phyloP scores from a whole-genome alignment of 768 basidiomycete genomes.

The Panaeolus papilionaceus region DNA sequence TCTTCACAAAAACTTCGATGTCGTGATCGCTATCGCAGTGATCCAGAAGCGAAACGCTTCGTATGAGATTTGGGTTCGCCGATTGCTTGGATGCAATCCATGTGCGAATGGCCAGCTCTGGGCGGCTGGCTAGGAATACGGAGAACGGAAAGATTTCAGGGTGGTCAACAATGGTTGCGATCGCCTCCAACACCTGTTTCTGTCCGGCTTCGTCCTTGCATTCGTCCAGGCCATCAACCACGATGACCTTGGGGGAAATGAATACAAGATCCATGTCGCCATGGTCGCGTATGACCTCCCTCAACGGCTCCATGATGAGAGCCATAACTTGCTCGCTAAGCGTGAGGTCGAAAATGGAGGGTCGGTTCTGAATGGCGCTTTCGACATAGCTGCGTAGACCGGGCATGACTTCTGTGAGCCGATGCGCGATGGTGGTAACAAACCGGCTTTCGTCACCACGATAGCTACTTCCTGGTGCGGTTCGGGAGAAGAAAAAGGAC shows the following conservation, averaged over 20 bases:
- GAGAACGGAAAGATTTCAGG: neutral
- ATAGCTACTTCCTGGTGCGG: slow-evolving; percentile 19
- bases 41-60: slow-evolving; percentile 15
- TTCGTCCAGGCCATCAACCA: slow-evolving; percentile 28
- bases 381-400: neutral
- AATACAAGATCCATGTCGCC: neutral
- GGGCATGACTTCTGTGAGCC: slow-evolving; percentile 1
- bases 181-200: neutral
- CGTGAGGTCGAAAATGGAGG: neutral
- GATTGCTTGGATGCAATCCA: slow-evolving; percentile 6
- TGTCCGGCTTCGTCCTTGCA: slow-evolving; percentile 20
- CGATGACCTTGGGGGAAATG: slow-evolving; percentile 10
- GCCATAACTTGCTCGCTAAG: neutral
- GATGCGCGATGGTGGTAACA: slow-evolving; percentile 24
- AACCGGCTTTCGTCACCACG: slow-evolving; percentile 9
- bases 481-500: slow-evolving; percentile 21
- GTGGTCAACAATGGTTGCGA: neutral
- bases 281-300: neutral
- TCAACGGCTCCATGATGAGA: neutral
- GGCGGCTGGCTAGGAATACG: slow-evolving; percentile 22
- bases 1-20: slow-evolving; percentile 15
- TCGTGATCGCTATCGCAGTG: slow-evolving; percentile 18
- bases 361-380: neutral
- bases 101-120: slow-evolving; percentile 16
- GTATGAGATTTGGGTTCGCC: neutral